Conservation (phyloP, 139 green algal species). For the Chlamydomonas schloesseri region DNA sequence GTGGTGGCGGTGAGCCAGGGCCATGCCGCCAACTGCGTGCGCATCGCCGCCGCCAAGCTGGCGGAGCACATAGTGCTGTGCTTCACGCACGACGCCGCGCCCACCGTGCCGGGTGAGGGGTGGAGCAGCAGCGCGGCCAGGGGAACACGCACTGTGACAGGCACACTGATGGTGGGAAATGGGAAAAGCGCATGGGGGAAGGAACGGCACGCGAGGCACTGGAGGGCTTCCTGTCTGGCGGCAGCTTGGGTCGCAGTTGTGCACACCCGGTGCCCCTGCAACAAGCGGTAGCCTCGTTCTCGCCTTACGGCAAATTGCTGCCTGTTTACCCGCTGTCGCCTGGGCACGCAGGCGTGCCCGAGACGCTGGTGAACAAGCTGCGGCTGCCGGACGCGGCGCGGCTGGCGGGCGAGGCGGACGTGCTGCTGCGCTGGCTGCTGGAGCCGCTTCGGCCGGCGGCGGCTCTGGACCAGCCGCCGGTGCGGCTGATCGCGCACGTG, state of each 20-base stretch:
- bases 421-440: constrained; percentile 36
- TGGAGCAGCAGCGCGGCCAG: too few species aligned
- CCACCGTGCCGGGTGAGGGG: constrained; percentile 38
- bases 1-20: background rate
- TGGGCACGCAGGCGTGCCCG: constrained; percentile 4
- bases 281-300: too few species aligned
- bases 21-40: constrained; percentile 27
- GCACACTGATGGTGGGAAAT: too few species aligned
- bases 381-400: constrained; percentile 40
- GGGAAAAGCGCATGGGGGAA: too few species aligned
- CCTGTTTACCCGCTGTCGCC: too few species aligned
- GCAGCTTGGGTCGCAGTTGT: too few species aligned
- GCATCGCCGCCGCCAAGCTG: constrained; percentile 43
- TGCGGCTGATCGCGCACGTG: constrained; percentile 40
- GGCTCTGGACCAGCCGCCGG: constrained; percentile 23
- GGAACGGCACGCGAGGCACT: too few species aligned
- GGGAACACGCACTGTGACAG: too few species aligned
- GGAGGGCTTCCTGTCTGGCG: too few species aligned
- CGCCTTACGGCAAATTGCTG: too few species aligned
- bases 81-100: constrained; percentile 43
- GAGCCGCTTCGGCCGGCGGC: constrained; percentile 32
- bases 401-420: constrained; percentile 37
- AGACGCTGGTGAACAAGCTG: constrained; percentile 37
- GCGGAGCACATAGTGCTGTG: constrained; percentile 42
- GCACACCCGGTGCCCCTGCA: too few species aligned